These are phyloP conservation scores for Salix udensis DNA, from an alignment of 345 rosid genomes.

Conservation along the genomic window DNA sequence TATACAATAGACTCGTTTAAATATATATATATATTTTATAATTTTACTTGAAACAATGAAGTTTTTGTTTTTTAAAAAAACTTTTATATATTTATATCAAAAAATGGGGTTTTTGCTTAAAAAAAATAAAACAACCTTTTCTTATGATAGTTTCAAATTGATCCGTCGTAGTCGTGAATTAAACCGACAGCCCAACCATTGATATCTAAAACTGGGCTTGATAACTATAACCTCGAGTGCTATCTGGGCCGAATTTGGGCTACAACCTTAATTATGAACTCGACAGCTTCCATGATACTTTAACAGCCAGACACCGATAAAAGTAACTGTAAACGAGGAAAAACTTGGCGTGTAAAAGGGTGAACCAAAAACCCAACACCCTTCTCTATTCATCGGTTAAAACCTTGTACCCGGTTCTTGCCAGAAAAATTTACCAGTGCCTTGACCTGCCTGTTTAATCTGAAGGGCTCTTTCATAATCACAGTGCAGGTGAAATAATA, in stretches of 20 bases:
- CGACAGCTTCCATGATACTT: neutral
- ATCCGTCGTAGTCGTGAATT: too few relatives aligned
- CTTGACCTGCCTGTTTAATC: neutral
- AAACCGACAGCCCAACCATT: too few relatives aligned
- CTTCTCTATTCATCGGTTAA: constrained; percentile 2
- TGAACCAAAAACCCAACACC: neutral
- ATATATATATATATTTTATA: too few relatives aligned
- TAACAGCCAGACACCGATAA: neutral
- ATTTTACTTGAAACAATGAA: too few relatives aligned
- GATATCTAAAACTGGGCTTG: accelerated
- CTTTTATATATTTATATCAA: too few relatives aligned
- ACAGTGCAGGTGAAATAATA: neutral
- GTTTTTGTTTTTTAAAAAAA: too few relatives aligned
- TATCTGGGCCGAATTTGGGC: neutral
- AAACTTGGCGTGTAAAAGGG: neutral
- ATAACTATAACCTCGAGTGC: too few relatives aligned
- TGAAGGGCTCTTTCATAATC: neutral
- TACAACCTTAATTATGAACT: neutral
- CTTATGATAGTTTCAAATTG: too few relatives aligned
- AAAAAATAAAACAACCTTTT: too few relatives aligned
- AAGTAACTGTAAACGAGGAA: neutral
- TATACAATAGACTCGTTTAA: too few relatives aligned
- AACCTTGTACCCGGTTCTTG: neutral
- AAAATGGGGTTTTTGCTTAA: too few relatives aligned
- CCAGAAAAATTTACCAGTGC: neutral